A percentile compares a stretch with the other conserved stretches of the same genome.
phyloP scores from a whole-genome alignment of 371 early-diverging fungal genomes.

The Rhizopus delemar region DNA sequence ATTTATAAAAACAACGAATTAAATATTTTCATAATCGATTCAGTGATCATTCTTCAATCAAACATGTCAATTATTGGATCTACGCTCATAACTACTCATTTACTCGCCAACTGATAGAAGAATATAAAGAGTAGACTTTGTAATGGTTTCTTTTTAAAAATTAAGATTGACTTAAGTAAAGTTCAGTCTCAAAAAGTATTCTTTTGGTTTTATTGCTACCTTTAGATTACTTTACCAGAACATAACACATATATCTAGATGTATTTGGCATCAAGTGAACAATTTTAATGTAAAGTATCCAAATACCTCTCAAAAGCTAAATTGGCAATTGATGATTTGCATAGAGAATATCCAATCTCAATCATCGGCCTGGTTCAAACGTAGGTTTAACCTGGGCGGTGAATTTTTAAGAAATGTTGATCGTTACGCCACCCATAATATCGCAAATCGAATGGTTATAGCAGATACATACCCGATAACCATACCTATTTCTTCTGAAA shows the following conservation, averaged over 20 bases:
- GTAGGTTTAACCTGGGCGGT: slow-evolving; percentile 36
- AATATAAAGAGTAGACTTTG: too few species aligned
- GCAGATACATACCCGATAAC: slow-evolving; percentile 7
- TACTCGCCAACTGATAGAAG: too few species aligned
- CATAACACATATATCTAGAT: slow-evolving; percentile 32
- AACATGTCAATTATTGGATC: too few species aligned
- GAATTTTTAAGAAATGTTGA: slow-evolving; percentile 17
- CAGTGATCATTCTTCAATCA: too few species aligned
- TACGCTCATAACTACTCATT: too few species aligned
- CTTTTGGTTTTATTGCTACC: too few species aligned
- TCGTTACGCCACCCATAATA: slow-evolving; percentile 15
- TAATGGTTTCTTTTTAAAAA: too few species aligned
- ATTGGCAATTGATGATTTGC: slow-evolving; percentile 34
- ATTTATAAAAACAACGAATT: too few species aligned
- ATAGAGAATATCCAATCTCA: slow-evolving; percentile 7
- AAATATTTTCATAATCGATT: too few species aligned
- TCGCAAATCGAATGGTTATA: slow-evolving; percentile 21
- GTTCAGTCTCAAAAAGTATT: too few species aligned
- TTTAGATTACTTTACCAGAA: too few species aligned
- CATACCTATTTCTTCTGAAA: slow-evolving; percentile 23
- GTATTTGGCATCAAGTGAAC: slow-evolving; percentile 12
- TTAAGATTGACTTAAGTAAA: too few species aligned
- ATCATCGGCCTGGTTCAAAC: slow-evolving; percentile 32
- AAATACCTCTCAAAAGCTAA: slow-evolving; percentile 1
- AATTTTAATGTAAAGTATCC: not conserved